Conservation (phyloP, 495 filamentous ascomycete genomes). For the Trichoderma asperelloides region DNA sequence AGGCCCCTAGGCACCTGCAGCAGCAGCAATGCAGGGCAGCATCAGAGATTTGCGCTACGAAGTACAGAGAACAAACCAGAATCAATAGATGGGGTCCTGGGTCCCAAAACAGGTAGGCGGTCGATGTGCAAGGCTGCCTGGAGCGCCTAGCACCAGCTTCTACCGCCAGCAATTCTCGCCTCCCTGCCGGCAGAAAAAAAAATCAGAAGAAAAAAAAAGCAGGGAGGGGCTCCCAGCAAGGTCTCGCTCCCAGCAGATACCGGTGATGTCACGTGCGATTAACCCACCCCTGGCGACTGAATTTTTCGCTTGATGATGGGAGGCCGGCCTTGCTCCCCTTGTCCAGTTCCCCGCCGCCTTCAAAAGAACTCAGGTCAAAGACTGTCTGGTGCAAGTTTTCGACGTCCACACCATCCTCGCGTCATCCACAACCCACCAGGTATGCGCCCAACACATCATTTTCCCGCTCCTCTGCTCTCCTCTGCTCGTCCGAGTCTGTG, state of each 20-base stretch:
- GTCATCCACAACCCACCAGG: neutral
- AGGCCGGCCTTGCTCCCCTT: slow-evolving; percentile 1
- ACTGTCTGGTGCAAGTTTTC: neutral
- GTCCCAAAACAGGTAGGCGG: neutral
- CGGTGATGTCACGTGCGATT: slow-evolving; percentile 9
- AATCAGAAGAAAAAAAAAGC: neutral
- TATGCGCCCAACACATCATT: neutral
- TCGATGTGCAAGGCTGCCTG: neutral
- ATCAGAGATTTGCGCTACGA: neutral
- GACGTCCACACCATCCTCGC: slow-evolving; percentile 6
- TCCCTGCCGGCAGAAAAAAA: neutral
- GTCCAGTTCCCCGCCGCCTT: slow-evolving; percentile 9
- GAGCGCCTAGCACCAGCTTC: neutral
- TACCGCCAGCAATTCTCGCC: neutral
- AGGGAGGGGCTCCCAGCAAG: neutral
- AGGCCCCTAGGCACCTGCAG: neutral
- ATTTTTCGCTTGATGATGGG: slow-evolving; percentile 10
- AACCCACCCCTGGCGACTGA: slow-evolving; percentile 9
- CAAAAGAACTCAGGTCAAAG: slow-evolving; percentile 8
- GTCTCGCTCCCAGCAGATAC: neutral
- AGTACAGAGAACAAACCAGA: neutral
- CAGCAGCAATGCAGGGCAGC: neutral
- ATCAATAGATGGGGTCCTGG: neutral
- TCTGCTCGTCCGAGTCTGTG: neutral
- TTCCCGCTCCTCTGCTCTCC: neutral